Evolutionary conservation across 345 rosid genomes (phyloP).

Genomic region (Hibiscus trionum): DNA sequence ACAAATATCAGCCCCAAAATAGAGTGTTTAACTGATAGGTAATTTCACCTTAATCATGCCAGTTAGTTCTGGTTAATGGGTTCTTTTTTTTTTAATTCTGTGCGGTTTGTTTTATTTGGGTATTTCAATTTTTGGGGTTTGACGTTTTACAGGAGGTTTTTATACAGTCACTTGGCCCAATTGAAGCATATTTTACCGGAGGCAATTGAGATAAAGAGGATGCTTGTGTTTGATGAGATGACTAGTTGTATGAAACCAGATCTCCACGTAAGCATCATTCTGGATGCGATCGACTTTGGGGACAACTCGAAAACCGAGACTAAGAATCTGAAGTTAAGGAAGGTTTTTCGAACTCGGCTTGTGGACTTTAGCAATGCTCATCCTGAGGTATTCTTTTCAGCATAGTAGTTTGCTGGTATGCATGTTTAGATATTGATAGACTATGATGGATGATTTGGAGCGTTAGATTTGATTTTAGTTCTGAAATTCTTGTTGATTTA

Average conservation of each 20-base stretch:
- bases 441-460: background rate
- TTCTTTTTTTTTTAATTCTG: background rate
- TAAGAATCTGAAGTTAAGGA: constrained; percentile 43
- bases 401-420: background rate
- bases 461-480: background rate
- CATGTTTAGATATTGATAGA: background rate
- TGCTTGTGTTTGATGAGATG: constrained; percentile 50
- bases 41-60: background rate
- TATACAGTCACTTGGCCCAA: constrained; percentile 57
- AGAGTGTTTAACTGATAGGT: constrained; percentile 72
- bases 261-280: constrained; percentile 51
- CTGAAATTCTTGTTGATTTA: background rate
- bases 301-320: constrained; percentile 27
- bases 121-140: background rate
- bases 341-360: constrained; percentile 53
- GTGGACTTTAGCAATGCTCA: constrained; percentile 46
- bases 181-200: constrained; percentile 74
- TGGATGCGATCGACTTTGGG: constrained; percentile 35
- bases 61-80: background rate
- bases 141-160: constrained; percentile 61
- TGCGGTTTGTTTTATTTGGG: background rate
- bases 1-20: constrained; percentile 44
- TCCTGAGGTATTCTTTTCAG: constrained; percentile 46
- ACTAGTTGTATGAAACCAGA: constrained; percentile 78
- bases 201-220: constrained; percentile 57